Evolutionary conservation across 768 basidiomycete genomes (phyloP), one percentile per base, ranked within the genome.

Genomic region (Asterophora lycoperdoides): DNA sequence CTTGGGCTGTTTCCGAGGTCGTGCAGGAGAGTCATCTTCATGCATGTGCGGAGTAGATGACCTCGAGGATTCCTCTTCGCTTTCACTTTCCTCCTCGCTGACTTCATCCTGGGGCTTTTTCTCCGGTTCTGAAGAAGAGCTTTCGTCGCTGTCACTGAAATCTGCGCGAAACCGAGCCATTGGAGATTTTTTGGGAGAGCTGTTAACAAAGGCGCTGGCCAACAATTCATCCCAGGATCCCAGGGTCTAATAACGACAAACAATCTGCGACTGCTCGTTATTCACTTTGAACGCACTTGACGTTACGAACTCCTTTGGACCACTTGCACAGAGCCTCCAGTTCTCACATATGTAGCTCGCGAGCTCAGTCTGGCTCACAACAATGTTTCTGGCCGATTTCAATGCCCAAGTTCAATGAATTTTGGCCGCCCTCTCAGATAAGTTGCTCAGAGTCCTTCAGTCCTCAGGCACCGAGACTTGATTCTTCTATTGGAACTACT

Each of bases 121-220:
- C 44, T 66, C 59, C 38, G 62, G 45, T 32, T 64, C 62, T 51
- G 65, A 45, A 48, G 66, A 58, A 5, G 65, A 54, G 29, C 68
- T 67, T 29, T 72, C 72, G 45, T 76, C 77, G 61, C 79, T 79
- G 61, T 81, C 83, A 64, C 77, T 81, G 14, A 71, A 68, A 61
- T 77, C 77, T 26, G 84, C 85, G 49, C 78, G 76, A 69, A 86
- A 88, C 44, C 84, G 81, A 50, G 83, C 74, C 84, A 86, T 86
- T 32, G 52, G 40, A 7, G 40, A 38, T n/a, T 48, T 23, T 47
- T 33, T 35, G 18, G 41, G 23, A 41, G 44, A 43, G 40, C 15
- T 23, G 48, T 41, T 20, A 26, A 32, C 29, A n/a, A 14, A 32
- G 19, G 19, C 20, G n/a, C n/a, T n/a, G n/a, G 44, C 35, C 47